These are phyloP conservation scores for Brasilioporus rufonigricans DNA, from an alignment of 768 basidiomycete genomes.

Conservation along the genomic window DNA sequence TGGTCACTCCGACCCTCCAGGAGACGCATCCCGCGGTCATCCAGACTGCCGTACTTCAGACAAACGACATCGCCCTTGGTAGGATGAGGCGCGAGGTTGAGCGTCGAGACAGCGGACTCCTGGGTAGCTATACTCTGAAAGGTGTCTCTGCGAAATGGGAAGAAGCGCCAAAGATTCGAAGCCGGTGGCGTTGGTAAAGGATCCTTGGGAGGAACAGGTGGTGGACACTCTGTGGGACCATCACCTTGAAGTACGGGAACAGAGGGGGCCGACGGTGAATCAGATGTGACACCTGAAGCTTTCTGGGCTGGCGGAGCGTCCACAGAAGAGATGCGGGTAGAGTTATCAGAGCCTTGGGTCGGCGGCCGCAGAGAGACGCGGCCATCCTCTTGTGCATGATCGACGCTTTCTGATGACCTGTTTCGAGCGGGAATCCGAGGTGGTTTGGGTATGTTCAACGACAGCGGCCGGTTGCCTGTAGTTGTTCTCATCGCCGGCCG, in stretches of 20 bases:
- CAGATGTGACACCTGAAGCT: conserved; percentile 5
- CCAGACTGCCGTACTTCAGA: conserved; percentile 67
- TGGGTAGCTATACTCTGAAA: conserved; percentile 28
- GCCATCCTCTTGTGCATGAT: conserved; percentile 2
- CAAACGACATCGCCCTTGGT: conserved; percentile 71
- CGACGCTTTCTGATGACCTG: conserved; percentile 31
- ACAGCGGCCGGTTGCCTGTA: conserved; percentile 17
- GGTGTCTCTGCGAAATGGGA: conserved; percentile 45
- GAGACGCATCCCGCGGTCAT: conserved; percentile 71
- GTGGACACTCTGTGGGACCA: conserved; percentile 20
- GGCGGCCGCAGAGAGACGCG: conserved; percentile 5
- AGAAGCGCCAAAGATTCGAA: conserved; percentile 48
- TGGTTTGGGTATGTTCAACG: conserved; percentile 21
- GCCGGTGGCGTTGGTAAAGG: conserved; percentile 20
- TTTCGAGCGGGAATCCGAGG: conserved; percentile 15
- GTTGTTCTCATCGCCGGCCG: conserved; percentile 14
- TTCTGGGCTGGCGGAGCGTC: conserved; percentile 7
- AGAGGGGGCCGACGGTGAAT: conserved; percentile 14
- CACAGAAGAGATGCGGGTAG: conserved; percentile 16
- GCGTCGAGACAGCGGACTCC: conserved; percentile 21
- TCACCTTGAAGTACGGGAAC: conserved; percentile 10
- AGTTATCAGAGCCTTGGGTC: conserved; percentile 11
- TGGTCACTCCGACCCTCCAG: conserved; percentile 83
- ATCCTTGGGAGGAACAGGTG: conserved; percentile 31
- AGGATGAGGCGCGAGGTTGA: conserved; percentile 29